phyloP scores from a whole-genome alignment of 306 rosid species.

The Quercus alba region DNA sequence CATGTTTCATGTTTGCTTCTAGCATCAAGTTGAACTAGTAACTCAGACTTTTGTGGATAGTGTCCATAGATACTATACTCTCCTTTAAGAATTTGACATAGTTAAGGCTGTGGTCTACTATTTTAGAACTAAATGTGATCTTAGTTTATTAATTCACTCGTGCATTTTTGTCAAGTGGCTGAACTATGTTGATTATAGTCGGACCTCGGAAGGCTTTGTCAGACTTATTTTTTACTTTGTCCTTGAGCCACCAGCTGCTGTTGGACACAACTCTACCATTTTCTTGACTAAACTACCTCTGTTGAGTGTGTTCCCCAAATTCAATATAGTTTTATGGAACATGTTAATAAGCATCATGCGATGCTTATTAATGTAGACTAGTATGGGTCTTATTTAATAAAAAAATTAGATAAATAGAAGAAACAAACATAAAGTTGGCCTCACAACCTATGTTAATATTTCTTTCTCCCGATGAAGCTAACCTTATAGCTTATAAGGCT shows the following conservation, averaged over 20 bases:
- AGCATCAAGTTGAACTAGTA: background rate
- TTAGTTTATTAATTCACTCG: background rate
- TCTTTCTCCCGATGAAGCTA: too few relatives aligned
- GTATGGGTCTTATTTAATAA: too few relatives aligned
- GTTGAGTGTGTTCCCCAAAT: slow-evolving; percentile 2
- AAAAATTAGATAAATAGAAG: too few relatives aligned
- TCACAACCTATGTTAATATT: too few relatives aligned
- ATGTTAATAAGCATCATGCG: too few relatives aligned
- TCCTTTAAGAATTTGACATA: too few relatives aligned
- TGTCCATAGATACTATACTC: too few relatives aligned
- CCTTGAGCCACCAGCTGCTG: slow-evolving; percentile 74
- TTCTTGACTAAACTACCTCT: slow-evolving; percentile 45
- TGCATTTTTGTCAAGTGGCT: slow-evolving; percentile 17
- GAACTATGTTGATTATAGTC: slow-evolving; percentile 13
- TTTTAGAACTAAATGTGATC: background rate
- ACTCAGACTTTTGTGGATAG: too few relatives aligned
- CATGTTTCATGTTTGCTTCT: background rate
- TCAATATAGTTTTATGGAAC: background rate
- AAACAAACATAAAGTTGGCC: too few relatives aligned
- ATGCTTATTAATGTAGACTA: too few relatives aligned
- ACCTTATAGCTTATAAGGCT: too few relatives aligned
- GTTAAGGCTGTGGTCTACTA: too few relatives aligned
- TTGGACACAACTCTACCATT: slow-evolving; percentile 17
- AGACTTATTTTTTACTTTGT: slow-evolving; percentile 26
- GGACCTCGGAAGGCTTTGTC: slow-evolving; percentile 26